A percentile compares a stretch with the other conserved stretches of the same genome.
Conservation (phyloP, 345 rosid genomes). For the Kandelia obovata region DNA sequence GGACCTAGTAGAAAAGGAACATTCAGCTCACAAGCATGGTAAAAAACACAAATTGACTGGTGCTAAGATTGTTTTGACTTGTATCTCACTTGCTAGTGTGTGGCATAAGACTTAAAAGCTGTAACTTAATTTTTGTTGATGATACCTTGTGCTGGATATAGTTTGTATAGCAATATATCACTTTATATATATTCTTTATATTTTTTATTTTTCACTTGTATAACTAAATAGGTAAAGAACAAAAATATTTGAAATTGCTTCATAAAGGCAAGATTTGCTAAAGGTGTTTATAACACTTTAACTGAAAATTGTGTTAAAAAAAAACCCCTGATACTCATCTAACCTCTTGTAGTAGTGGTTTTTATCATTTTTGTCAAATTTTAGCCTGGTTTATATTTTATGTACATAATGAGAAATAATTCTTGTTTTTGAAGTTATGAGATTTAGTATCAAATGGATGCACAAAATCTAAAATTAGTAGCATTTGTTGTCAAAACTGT, state of each 20-base stretch:
- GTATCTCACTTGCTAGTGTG: too few relatives aligned
- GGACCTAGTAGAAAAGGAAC: slow-evolving; percentile 93
- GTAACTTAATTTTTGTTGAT: not conserved
- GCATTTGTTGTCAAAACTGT: not conserved
- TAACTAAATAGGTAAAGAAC: too few relatives aligned
- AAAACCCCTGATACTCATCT: too few relatives aligned
- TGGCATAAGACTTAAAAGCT: too few relatives aligned
- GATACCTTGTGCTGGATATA: not conserved
- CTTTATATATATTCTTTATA: not conserved
- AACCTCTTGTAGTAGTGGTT: not conserved
- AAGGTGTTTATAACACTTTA: too few relatives aligned
- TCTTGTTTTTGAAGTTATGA: too few relatives aligned
- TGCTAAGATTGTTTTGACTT: not conserved
- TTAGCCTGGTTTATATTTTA: not conserved
- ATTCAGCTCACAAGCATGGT: slow-evolving; percentile 71
- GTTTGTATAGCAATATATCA: not conserved
- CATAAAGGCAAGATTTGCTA: too few relatives aligned
- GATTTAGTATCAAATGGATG: too few relatives aligned
- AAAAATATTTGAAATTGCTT: too few relatives aligned
- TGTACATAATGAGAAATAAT: not conserved
- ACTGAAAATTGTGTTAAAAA: too few relatives aligned
- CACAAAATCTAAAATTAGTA: too few relatives aligned
- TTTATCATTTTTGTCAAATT: not conserved
- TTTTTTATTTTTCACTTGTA: too few relatives aligned
- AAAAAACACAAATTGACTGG: slow-evolving; percentile 17